Evolutionary conservation across 2,329 filamentous ascomycete genomes (phyloP).

Genomic region (Ophiostoma fasciatum): DNA sequence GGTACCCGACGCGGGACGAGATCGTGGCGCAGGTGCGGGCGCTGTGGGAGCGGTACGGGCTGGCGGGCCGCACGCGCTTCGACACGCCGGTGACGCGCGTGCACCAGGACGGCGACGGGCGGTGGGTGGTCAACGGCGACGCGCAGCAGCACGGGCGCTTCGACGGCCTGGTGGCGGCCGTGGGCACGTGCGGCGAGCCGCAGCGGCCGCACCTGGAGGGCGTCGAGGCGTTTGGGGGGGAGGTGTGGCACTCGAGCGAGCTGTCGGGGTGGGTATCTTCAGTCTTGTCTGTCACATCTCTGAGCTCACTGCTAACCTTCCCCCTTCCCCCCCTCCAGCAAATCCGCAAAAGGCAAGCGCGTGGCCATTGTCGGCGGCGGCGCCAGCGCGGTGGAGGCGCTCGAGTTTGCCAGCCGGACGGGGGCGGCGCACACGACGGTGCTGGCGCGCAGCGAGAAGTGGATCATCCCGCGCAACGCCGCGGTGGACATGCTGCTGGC

Average conservation of each 20-base stretch:
- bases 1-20: conserved; percentile 65
- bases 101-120: conserved; percentile 28
- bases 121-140: conserved; percentile 62
- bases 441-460: conserved; percentile 66
- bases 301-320: background rate
- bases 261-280: conserved; percentile 41
- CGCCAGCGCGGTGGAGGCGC: conserved; percentile 66
- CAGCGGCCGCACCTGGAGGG: conserved; percentile 57
- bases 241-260: conserved; percentile 60
- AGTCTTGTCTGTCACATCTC: background rate
- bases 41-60: conserved; percentile 61
- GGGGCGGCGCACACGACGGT: conserved; percentile 56
- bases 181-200: conserved; percentile 65
- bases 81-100: conserved; percentile 53
- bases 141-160: conserved; percentile 54
- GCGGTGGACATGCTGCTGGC: conserved; percentile 59
- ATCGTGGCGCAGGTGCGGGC: conserved; percentile 58
- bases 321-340: conserved; percentile 26
- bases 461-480: conserved; percentile 73
- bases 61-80: conserved; percentile 59
- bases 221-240: conserved; percentile 57
- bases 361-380: conserved; percentile 66
- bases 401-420: conserved; percentile 60
- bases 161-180: conserved; percentile 62
- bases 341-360: conserved; percentile 57